A percentile compares a stretch with the other conserved stretches of the same genome.
Conservation (phyloP, 345 rosid genomes). For the Hypericum androsaemum region DNA sequence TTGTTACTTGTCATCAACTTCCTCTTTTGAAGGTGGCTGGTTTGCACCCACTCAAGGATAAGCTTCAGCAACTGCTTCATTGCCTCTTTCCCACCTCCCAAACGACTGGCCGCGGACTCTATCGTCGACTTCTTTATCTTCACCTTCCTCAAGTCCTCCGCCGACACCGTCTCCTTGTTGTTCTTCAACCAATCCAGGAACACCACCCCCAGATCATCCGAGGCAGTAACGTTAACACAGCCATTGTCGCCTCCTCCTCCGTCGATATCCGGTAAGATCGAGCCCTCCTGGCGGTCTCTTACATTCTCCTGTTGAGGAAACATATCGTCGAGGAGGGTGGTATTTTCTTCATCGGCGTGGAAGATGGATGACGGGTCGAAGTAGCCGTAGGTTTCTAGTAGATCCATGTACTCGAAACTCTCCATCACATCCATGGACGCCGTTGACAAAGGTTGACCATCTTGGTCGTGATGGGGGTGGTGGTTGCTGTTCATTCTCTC, state of each 20-base stretch:
- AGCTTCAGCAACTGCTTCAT: slow-evolving; percentile 89
- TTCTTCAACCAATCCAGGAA: slow-evolving; percentile 84
- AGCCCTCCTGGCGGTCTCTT: not conserved
- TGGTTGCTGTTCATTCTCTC: too few relatives aligned
- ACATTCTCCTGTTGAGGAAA: slow-evolving; percentile 11
- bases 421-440: slow-evolving; percentile 68
- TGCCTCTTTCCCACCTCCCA: slow-evolving; percentile 89
- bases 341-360: slow-evolving; percentile 33
- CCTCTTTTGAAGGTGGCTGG: slow-evolving; percentile 65
- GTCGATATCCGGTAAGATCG: slow-evolving; percentile 2
- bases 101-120: slow-evolving; percentile 70
- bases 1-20: slow-evolving; percentile 20
- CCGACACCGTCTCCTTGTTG: slow-evolving; percentile 76
- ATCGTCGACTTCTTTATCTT: slow-evolving; percentile 91
- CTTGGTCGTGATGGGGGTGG: too few relatives aligned
- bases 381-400: slow-evolving; percentile 53
- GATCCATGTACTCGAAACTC: slow-evolving; percentile 74
- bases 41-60: slow-evolving; percentile 96
- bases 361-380: slow-evolving; percentile 68
- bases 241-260: slow-evolving; percentile 10
- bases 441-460: too few relatives aligned
- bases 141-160: slow-evolving; percentile 79
- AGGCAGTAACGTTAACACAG: not conserved
- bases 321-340: slow-evolving; percentile 20
- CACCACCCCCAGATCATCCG: slow-evolving; percentile 73